Conservation (phyloP, 495 filamentous ascomycete species). For the Penicillium subrubescens region DNA sequence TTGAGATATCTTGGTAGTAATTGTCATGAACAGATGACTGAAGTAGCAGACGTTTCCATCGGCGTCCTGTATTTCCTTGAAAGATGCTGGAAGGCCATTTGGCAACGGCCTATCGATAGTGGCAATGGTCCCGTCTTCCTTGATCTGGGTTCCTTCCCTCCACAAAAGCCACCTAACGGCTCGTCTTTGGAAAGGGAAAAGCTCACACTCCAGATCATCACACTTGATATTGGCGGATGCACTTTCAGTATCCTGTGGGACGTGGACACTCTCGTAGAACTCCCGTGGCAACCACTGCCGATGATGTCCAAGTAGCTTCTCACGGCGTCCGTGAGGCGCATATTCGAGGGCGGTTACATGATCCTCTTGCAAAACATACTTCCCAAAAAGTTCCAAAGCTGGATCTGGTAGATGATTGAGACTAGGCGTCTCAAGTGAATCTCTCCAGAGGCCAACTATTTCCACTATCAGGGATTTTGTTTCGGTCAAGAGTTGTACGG, state of each 20-base stretch:
- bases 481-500: slow-evolving; percentile 21
- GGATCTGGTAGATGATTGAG: slow-evolving; percentile 19
- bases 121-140: slow-evolving; percentile 32
- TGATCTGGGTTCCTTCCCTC: slow-evolving; percentile 55
- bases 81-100: slow-evolving; percentile 35
- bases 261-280: slow-evolving; percentile 68
- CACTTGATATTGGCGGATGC: slow-evolving; percentile 46
- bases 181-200: slow-evolving; percentile 74
- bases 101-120: slow-evolving; percentile 16
- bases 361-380: slow-evolving; percentile 32
- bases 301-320: slow-evolving; percentile 14
- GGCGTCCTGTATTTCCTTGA: slow-evolving; percentile 44
- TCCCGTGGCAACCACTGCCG: slow-evolving; percentile 53
- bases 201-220: slow-evolving; percentile 45
- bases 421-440: slow-evolving; percentile 38
- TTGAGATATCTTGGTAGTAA: slow-evolving; percentile 52
- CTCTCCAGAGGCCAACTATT: slow-evolving; percentile 39
- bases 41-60: slow-evolving; percentile 55
- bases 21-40: slow-evolving; percentile 66
- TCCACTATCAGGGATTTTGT: slow-evolving; percentile 30
- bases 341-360: background rate
- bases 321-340: slow-evolving; percentile 9
- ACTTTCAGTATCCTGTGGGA: slow-evolving; percentile 46
- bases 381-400: slow-evolving; percentile 30
- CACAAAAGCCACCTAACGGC: slow-evolving; percentile 70